Evolutionary conservation across 2,329 filamentous ascomycete genomes (phyloP).

Genomic region (Keithomyces neogunnii): DNA sequence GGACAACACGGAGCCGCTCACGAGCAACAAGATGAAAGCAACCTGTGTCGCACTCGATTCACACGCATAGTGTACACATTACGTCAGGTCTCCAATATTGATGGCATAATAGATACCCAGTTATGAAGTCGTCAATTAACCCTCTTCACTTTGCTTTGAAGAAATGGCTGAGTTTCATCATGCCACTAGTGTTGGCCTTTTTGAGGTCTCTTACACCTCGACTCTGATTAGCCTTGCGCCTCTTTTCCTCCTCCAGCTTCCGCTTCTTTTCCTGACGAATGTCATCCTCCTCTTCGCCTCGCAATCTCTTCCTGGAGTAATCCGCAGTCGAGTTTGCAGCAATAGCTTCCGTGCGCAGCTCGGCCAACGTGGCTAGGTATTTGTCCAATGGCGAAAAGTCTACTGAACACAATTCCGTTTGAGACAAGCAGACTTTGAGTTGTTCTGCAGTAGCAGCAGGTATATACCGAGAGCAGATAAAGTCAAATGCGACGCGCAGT

Average conservation of each 20-base stretch:
- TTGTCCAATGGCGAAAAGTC: slow-evolving; percentile 65
- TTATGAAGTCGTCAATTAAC: slow-evolving; percentile 10
- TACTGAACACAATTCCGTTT: slow-evolving; percentile 25
- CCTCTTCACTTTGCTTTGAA: slow-evolving; percentile 61
- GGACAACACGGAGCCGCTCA: slow-evolving; percentile 23
- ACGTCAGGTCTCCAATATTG: neutral
- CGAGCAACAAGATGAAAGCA: slow-evolving; percentile 20
- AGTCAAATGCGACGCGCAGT: slow-evolving; percentile 54
- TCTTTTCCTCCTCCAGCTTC: slow-evolving; percentile 82
- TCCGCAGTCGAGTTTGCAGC: slow-evolving; percentile 60
- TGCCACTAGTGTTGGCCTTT: slow-evolving; percentile 85
- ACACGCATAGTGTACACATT: slow-evolving; percentile 8
- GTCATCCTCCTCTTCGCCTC: slow-evolving; percentile 60
- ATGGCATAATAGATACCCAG: slow-evolving; percentile 21
- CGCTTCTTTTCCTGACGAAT: slow-evolving; percentile 70
- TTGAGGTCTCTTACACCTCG: slow-evolving; percentile 70
- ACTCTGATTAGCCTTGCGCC: slow-evolving; percentile 66
- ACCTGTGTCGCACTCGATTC: slow-evolving; percentile 2
- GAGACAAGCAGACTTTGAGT: slow-evolving; percentile 32
- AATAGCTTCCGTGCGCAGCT: slow-evolving; percentile 62
- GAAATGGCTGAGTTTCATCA: slow-evolving; percentile 96
- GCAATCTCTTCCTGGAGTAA: slow-evolving; percentile 59
- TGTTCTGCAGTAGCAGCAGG: slow-evolving; percentile 30
- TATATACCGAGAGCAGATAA: slow-evolving; percentile 56
- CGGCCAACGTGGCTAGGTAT: slow-evolving; percentile 58